A percentile compares a stretch with the other conserved stretches of the same genome.
phyloP scores from a whole-genome alignment of 371 early-diverging fungal species.

The Lichtheimia ornata region DNA sequence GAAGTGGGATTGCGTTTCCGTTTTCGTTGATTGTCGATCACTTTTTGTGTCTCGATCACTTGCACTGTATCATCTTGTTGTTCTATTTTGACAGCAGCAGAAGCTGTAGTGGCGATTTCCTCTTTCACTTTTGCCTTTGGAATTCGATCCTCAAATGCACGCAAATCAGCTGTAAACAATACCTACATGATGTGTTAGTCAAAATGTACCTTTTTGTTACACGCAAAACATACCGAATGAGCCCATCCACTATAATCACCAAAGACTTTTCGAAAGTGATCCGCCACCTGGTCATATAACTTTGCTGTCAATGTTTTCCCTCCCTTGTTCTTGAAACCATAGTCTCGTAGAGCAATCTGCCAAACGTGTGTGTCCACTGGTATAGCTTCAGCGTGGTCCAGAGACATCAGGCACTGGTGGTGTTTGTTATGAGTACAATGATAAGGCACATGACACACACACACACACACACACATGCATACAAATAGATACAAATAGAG shows the following conservation, averaged over 20 bases:
- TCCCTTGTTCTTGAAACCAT: slow-evolving; percentile 56
- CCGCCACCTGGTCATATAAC: slow-evolving; percentile 71
- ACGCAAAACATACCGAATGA: slow-evolving; percentile 63
- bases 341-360: slow-evolving; percentile 86
- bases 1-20: too few species aligned
- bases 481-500: too few species aligned
- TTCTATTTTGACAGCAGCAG: slow-evolving; percentile 10
- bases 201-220: background rate
- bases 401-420: slow-evolving; percentile 75
- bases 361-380: slow-evolving; percentile 96
- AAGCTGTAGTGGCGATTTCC: too few species aligned
- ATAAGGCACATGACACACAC: too few species aligned
- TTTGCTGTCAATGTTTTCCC: slow-evolving; percentile 68
- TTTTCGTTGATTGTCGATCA: too few species aligned
- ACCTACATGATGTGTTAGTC: slow-evolving; percentile 20
- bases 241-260: slow-evolving; percentile 93
- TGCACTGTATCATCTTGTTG: background rate
- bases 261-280: slow-evolving; percentile 77
- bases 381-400: slow-evolving; percentile 80
- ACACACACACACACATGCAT: too few species aligned
- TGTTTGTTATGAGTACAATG: too few species aligned
- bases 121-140: background rate
- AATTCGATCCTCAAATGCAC: slow-evolving; percentile 26
- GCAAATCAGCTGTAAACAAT: slow-evolving; percentile 59
- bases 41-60: background rate